Evolutionary conservation across 139 green algal species (phyloP), one percentile per base, ranked within the genome.

Genomic region (Chlorella sp.): DNA sequence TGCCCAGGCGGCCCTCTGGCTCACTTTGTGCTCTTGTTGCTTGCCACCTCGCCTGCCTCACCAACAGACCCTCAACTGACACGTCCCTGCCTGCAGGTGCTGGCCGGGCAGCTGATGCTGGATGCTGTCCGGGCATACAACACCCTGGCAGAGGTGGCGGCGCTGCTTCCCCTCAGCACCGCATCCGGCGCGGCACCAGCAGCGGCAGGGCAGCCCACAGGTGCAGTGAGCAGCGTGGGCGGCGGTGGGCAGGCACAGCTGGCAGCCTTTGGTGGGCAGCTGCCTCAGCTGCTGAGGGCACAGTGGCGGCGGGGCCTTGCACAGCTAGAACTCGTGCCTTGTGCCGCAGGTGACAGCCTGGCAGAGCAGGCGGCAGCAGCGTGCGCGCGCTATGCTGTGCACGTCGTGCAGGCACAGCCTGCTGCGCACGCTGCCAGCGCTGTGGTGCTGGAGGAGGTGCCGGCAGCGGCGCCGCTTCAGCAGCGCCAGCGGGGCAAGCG

Each of bases 121-220:
- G 92, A 93, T 53, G 83, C 37, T 12, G 75, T 94, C 3, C 80
- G 61, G 24, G 87, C 91, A 0, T 96, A 96, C 93, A 96, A 95
- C 28, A 37, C 60, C 0, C 24, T 95, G 0, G 87, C 88, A 0
- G 90, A 92, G n/a, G 66, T 93, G 53, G 89, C 94, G 76, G 91
- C 92, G 21, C 83, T 92, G 36, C 88, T 96, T 89, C 93, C 92
- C 15, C 40, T 16, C 30, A 77, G 4, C 40, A 7, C 48, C 3
- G 71, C 69, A 24, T 32, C 84, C 81, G 9, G 48, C 48, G 79
- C 18, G 53, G 85, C 89, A 79, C 42, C 73, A 87, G 85, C 82
- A 48, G 30, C 37, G 48, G 83, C 42, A 92, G 68, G 85, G 71
- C 34, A 77, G 64, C 37, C 66, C 36, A 26, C 34, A 18, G n/a